A percentile compares a stretch with the other conserved stretches of the same genome.
These are phyloP conservation scores for Colletotrichum sublineola DNA, from an alignment of 2,329 filamentous ascomycete genomes.

Conservation along the genomic window DNA sequence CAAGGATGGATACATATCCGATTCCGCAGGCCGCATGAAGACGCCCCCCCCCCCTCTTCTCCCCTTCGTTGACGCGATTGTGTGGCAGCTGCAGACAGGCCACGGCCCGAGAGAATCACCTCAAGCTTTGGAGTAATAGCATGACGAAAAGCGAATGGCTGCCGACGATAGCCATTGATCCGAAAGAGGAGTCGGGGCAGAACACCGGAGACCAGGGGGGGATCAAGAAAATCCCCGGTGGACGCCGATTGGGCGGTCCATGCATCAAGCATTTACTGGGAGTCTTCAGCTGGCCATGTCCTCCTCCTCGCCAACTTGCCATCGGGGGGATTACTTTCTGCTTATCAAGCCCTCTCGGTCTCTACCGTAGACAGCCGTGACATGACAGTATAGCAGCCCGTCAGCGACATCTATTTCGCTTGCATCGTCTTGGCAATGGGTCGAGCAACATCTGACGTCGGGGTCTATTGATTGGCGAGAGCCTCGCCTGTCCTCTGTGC, in stretches of 20 bases:
- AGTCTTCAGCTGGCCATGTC: not conserved
- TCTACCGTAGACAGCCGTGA: slow-evolving; percentile 1
- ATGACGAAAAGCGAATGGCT: not conserved
- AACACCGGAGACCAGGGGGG: not conserved
- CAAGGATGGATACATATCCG: not conserved
- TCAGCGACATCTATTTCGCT: not conserved
- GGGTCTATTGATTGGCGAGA: slow-evolving; percentile 12
- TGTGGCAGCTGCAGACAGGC: not conserved
- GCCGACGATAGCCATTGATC: slow-evolving; percentile 35
- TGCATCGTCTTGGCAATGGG: slow-evolving; percentile 28
- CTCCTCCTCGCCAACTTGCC: not conserved
- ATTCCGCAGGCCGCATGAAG: not conserved
- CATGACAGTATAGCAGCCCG: not conserved
- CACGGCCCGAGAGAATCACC: slow-evolving; percentile 18
- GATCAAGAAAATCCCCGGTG: slow-evolving; percentile 22
- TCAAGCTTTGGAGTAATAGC: slow-evolving; percentile 39
- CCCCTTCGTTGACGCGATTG: not conserved
- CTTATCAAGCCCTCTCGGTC: not conserved
- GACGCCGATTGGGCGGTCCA: slow-evolving; percentile 8
- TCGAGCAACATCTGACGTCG: slow-evolving; percentile 32
- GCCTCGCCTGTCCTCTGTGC: not conserved
- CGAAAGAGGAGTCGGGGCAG: slow-evolving; percentile 9
- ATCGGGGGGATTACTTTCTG: not conserved
- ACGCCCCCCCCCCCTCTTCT: too few species aligned
- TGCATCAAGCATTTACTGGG: slow-evolving; percentile 16